These are phyloP conservation scores for Umbelopsis sp. DNA, from an alignment of 192 early-diverging fungal genomes.

Conservation along the genomic window DNA sequence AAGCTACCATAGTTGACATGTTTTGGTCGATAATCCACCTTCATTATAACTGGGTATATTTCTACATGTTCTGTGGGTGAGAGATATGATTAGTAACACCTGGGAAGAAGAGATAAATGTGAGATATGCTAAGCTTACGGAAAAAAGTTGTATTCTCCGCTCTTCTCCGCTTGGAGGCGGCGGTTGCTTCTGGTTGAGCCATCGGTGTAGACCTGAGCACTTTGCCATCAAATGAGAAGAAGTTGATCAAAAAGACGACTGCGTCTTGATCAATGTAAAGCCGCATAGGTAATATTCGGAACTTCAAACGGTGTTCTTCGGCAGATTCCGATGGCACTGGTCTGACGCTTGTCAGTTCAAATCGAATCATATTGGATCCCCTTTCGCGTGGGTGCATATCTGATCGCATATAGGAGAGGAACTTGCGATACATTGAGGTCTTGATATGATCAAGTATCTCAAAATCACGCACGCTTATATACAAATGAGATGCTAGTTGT, in stretches of 20 bases:
- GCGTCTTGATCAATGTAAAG: conserved; percentile 96
- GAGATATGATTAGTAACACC: background rate
- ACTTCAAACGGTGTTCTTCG: conserved; percentile 60
- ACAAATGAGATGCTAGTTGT: conserved; percentile 50
- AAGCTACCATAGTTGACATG: conserved; percentile 76
- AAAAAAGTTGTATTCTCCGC: conserved; percentile 39
- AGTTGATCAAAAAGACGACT: conserved; percentile 76
- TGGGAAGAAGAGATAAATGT: background rate
- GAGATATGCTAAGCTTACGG: conserved; percentile 42
- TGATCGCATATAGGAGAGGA: conserved; percentile 66
- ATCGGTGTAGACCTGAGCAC: background rate
- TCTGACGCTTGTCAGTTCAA: conserved; percentile 59
- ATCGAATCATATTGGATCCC: conserved; percentile 64
- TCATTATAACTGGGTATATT: conserved; percentile 75
- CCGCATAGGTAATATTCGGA: conserved; percentile 75
- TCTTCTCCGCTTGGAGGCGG: conserved; percentile 18
- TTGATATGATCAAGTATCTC: conserved; percentile 80
- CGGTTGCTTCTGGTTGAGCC: background rate
- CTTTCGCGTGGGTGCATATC: conserved; percentile 59
- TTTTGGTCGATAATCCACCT: conserved; percentile 98
- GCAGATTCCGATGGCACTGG: conserved; percentile 57
- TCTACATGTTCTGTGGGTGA: conserved; percentile 55
- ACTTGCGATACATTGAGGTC: conserved; percentile 78
- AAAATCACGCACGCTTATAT: conserved; percentile 57
- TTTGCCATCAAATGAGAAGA: conserved; percentile 63